phyloP scores from a whole-genome alignment of 1,139 yeast species.

The Yamadazyma mexicana region DNA sequence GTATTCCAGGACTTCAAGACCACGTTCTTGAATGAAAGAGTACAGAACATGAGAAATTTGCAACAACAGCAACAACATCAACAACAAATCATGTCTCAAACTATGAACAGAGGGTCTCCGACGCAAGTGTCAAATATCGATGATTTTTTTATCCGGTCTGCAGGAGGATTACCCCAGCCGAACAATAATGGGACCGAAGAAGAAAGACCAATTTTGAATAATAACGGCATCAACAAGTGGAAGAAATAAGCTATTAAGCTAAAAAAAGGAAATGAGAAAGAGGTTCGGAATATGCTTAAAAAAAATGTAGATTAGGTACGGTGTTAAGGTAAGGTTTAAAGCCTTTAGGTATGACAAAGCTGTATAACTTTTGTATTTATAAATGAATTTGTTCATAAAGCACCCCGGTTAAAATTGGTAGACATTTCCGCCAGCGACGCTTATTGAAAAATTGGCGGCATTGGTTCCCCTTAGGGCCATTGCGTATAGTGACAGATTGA shows the following conservation, averaged over 20 bases:
- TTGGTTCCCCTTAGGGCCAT: too few relatives aligned
- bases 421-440: too few relatives aligned
- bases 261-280: background rate
- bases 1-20: conserved; percentile 51
- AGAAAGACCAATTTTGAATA: conserved; percentile 6
- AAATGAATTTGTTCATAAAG: background rate
- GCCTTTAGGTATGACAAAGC: too few relatives aligned
- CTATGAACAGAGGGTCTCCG: conserved; percentile 12
- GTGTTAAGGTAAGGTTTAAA: too few relatives aligned
- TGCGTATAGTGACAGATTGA: too few relatives aligned
- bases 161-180: conserved; percentile 10
- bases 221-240: conserved; percentile 9
- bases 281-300: background rate
- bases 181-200: conserved; percentile 6
- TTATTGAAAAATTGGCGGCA: too few relatives aligned
- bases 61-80: conserved; percentile 13
- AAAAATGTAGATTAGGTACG: background rate
- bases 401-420: too few relatives aligned
- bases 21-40: conserved; percentile 51
- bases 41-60: conserved; percentile 33
- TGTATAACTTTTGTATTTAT: conserved; percentile 1
- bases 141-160: conserved; percentile 29
- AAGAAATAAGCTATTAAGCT: conserved; percentile 9
- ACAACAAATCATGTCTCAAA: conserved; percentile 7
- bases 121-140: conserved; percentile 28